These are phyloP conservation scores for Salisapilia sapeloensis DNA, from an alignment of 352 stramenopile genomes.

Conservation along the genomic window DNA sequence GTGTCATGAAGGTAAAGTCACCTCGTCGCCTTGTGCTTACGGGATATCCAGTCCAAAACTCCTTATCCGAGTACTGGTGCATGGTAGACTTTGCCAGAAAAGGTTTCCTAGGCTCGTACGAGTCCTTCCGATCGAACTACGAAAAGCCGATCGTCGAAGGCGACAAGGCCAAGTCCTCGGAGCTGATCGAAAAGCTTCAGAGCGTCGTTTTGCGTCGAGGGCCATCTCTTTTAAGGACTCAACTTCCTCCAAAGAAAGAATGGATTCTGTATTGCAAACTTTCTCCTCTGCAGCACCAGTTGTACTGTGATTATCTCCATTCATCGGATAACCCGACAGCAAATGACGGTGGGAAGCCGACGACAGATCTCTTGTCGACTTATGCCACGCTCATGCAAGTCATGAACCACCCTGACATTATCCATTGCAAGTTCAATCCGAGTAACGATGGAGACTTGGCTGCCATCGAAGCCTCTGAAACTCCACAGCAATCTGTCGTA, in stretches of 20 bases:
- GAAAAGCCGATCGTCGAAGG: conserved; percentile 73
- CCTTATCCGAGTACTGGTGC: conserved; percentile 84
- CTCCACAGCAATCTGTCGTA: conserved; percentile 4
- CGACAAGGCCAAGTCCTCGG: conserved; percentile 23
- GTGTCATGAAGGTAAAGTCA: conserved; percentile 53
- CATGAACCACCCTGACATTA: conserved; percentile 83
- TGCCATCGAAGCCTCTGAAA: conserved; percentile 4
- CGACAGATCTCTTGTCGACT: conserved; percentile 51
- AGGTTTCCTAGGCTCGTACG: conserved; percentile 48
- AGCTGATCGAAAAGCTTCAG: conserved; percentile 48
- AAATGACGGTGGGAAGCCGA: conserved; percentile 10
- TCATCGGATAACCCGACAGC: conserved; percentile 19
- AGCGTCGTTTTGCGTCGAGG: conserved; percentile 59
- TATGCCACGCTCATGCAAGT: conserved; percentile 68
- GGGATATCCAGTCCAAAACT: conserved; percentile 92
- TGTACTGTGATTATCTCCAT: conserved; percentile 62
- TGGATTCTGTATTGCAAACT: conserved; percentile 81
- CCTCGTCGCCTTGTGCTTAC: conserved; percentile 82
- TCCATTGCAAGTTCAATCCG: conserved; percentile 46
- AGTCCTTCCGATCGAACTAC: conserved; percentile 59
- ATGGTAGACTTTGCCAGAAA: conserved; percentile 82
- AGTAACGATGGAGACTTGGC: conserved; percentile 16
- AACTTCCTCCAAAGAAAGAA: conserved; percentile 70
- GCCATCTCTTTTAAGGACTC: conserved; percentile 34
- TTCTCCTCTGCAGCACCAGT: conserved; percentile 48